Base-by-base conservation (phyloP, 441 rosid species). In the Arabidopsis hybrid region DNA sequence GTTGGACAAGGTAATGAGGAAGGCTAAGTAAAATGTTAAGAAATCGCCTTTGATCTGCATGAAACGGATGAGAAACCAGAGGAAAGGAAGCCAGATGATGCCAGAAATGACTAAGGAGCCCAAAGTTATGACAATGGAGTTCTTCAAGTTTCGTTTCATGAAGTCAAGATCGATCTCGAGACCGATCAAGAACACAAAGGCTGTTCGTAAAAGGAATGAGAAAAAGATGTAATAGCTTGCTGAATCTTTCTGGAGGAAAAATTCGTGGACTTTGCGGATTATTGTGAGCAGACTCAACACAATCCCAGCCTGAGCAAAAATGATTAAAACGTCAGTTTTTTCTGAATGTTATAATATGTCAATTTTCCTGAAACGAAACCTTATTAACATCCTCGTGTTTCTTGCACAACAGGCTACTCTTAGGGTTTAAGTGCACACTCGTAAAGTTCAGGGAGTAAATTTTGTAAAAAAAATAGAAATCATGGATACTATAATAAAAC, bases 171-270 rank as follows among this genome's bases (percentile, higher is more conserved):
- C 99, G 10, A 81, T 73, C 71, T 92, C 90, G 4, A 92, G 84
- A 6, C 99, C 99, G 65, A 92, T 85, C 79, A 85, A 81, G 85
- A 94, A 94, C 95, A 90, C 89, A 69, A 92, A 87, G 45, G 85
- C 72, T 59, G 87, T 78, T 17, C 91, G 83, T 69, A 84, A 84
- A 18, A 90, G 47, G 74, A 87, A 80, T 4, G 86, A 81, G 71
- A 87, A 74, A 3, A 85, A 71, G 0, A 76, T 59, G 64, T 85
- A 90, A 80, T 88, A 92, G 59, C 84, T 81, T 6, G 85, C 85
- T 13, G 90, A 85, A 2, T 88, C 80, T 31, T 85, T 82, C 47
- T 85, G 93, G 8, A 87, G 77, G 76, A 91, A 87, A 73, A 85
- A 82, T 2, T 80, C 70, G 14, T 72, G 71, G 2, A 92, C 75